Conservation (phyloP, 192 early-diverging fungal species). For the Rhizophagus sp. region DNA sequence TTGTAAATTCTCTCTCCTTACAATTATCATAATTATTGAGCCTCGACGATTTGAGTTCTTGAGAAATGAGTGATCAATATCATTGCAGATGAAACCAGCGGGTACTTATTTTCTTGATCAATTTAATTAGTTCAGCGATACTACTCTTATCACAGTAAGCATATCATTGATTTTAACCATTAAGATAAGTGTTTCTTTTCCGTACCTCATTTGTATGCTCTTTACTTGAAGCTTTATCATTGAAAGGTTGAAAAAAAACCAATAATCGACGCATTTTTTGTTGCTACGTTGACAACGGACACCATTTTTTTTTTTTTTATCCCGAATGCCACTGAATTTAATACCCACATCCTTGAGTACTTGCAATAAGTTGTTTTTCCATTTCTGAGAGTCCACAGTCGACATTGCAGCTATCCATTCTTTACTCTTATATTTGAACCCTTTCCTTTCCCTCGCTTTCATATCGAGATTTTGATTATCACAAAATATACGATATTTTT, state of each 20-base stretch:
- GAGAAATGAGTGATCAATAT: constrained; percentile 59
- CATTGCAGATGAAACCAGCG: constrained; percentile 97
- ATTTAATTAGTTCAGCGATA: constrained; percentile 68
- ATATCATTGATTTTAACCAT: constrained; percentile 99
- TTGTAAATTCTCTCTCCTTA: constrained; percentile 62
- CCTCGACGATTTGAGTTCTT: constrained; percentile 79
- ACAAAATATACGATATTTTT: no score
- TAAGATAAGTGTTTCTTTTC: constrained; percentile 38
- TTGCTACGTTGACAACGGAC: constrained; percentile 50
- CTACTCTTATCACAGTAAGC: constrained; percentile 91
- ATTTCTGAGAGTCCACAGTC: no score
- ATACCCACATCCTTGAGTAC: constrained; percentile 59
- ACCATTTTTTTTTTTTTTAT: constrained; percentile 61
- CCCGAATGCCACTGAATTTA: not conserved
- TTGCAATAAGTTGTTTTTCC: no score
- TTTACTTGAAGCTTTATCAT: constrained; percentile 1
- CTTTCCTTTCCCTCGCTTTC: constrained; percentile 37
- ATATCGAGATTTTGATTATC: constrained; percentile 78
- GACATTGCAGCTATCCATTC: constrained; percentile 67
- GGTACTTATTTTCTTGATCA: constrained; percentile 96
- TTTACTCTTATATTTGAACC: constrained; percentile 42
- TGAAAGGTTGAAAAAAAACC: constrained; percentile 46
- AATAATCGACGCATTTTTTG: constrained; percentile 53
- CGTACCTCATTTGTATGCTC: not conserved
- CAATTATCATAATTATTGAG: constrained; percentile 82